Evolutionary conservation across 345 rosid species (phyloP), one percentile per base, ranked within the genome.

Genomic region (Trapa bicornis): DNA sequence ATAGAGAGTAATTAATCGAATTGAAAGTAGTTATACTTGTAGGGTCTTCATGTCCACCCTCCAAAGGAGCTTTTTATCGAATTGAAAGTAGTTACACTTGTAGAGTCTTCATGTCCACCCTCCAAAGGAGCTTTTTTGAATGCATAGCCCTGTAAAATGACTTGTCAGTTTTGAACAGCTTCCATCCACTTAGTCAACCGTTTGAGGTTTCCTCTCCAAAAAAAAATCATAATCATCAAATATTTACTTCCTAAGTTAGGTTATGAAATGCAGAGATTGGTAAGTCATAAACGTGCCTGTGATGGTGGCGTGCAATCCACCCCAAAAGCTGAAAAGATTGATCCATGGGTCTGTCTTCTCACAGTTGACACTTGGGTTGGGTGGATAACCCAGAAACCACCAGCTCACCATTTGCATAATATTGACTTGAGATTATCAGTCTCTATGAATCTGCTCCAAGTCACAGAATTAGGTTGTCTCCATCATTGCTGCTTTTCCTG

Each of bases 401-500:
- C 96, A 60, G 95, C 97, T 61, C 64, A 53, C 37, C 39, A 39
- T 65, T 58, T 11, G 32, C 33, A 58, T 7, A 32, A 58, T 58
- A 72, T 54, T 10, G 22, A 50, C 56, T 13, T 1, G 29, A 22
- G 29, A 22, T 22, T 22, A 22, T 22, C 29, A 22, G 29, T 22
- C 29, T 22, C 29, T 0, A 22, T 22, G 29, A 22, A 22, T 22
- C 29, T 22, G 29, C 29, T 91, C 97, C n/a, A n/a, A n/a, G n/a
- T n/a, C n/a, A n/a, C n/a, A n/a, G n/a, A n/a, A n/a, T n/a, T n/a
- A n/a, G n/a, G n/a, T n/a, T 56, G 87, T 61, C 75, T 91, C 97
- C 71, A 85, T 66, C 68, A 94, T 71, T 69, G 99, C 96, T 39
- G 99, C 97, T 77, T 91, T 94, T 68, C 96, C 97, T 94, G 77